Conservation (phyloP, 441 rosid species). For the Codiaeum variegatum region DNA sequence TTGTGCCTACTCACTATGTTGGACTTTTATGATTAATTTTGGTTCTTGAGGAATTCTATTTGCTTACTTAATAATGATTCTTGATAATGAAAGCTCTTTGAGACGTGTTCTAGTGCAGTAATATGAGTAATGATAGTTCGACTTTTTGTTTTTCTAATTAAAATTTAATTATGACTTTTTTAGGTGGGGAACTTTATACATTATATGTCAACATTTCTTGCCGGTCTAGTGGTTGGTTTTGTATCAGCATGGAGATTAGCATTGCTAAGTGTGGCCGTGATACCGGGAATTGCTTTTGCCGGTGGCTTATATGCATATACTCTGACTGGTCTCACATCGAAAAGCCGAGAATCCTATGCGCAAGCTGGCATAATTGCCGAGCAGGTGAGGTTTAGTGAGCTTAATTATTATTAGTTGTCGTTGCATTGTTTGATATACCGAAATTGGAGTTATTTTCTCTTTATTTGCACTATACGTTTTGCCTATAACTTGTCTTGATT, state of each 20-base stretch:
- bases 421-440: background rate
- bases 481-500: constrained; percentile 5
- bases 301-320: constrained; percentile 97
- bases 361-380: constrained; percentile 95
- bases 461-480: constrained; percentile 1
- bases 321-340: constrained; percentile 91
- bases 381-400: constrained; percentile 60
- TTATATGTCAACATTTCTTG: constrained; percentile 88
- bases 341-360: constrained; percentile 96
- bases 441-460: background rate
- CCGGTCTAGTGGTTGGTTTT: constrained; percentile 97
- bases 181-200: constrained; percentile 98
- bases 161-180: constrained; percentile 1
- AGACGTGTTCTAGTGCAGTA: background rate
- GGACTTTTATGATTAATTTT: constrained; percentile 17
- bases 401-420: background rate
- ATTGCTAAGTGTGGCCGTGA: constrained; percentile 86
- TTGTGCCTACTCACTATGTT: constrained; percentile 27
- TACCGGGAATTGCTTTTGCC: constrained; percentile 98
- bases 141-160: background rate
- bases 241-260: constrained; percentile 98
- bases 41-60: constrained; percentile 5
- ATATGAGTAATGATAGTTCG: background rate
- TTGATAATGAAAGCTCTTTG: background rate
- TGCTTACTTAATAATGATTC: background rate